These are phyloP conservation scores for Tuctoria greenei DNA, from an alignment of 176 grass and related monocot genomes.

Conservation along the genomic window DNA sequence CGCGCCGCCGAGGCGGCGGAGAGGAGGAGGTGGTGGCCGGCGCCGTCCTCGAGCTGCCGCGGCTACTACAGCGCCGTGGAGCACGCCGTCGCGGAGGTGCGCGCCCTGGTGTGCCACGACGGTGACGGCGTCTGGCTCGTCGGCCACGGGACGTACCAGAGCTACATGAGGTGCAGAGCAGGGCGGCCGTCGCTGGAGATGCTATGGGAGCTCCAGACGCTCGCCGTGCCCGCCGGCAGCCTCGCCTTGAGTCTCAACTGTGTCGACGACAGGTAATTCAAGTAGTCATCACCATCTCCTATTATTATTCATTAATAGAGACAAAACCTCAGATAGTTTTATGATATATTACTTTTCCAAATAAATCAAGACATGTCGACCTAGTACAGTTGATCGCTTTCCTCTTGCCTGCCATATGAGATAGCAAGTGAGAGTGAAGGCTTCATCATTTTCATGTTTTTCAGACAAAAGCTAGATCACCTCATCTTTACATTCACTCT, in stretches of 20 bases:
- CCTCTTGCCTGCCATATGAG: background rate
- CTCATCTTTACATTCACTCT: background rate
- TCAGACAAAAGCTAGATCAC: slow-evolving; percentile 16
- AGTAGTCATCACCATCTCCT: background rate
- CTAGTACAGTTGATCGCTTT: background rate
- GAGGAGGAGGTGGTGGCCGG: background rate
- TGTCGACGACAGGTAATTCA: slow-evolving; percentile 45
- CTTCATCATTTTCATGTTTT: slow-evolving; percentile 15
- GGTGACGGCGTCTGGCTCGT: slow-evolving; percentile 58
- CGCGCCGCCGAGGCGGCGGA: background rate
- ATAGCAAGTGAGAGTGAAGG: background rate
- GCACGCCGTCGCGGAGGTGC: slow-evolving; percentile 61
- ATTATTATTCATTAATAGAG: too few relatives aligned
- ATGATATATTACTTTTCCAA: background rate
- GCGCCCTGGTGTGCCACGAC: slow-evolving; percentile 45
- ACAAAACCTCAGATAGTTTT: too few relatives aligned
- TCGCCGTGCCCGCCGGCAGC: slow-evolving; percentile 49
- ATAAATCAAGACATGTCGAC: background rate
- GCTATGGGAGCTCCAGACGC: slow-evolving; percentile 64
- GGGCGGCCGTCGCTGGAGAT: slow-evolving; percentile 65
- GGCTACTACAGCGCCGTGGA: slow-evolving; percentile 60
- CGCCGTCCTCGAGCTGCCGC: slow-evolving; percentile 1
- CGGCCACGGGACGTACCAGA: slow-evolving; percentile 62
- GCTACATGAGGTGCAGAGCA: slow-evolving; percentile 58
- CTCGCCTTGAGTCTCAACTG: slow-evolving; percentile 59